Percentiles rank a stretch among this genome's conserved stretches.
These are phyloP conservation scores for Pneumocystis oryctolagi DNA, from an alignment of 1,139 yeast genomes.

Conservation along the genomic window DNA sequence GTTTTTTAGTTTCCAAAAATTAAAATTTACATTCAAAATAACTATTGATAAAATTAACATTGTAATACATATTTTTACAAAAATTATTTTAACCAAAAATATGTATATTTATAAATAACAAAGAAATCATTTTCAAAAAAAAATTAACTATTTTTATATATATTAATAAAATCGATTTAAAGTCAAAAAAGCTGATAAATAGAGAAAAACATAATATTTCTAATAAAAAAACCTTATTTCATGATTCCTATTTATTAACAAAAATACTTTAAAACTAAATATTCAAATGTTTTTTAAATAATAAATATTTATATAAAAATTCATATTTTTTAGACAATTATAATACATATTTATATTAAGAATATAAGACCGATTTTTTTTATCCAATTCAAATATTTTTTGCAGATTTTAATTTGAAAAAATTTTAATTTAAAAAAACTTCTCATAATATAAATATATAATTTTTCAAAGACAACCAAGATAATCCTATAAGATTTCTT, in stretches of 20 bases:
- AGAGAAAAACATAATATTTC: not conserved
- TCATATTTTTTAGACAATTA: not conserved
- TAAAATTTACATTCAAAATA: too few relatives aligned
- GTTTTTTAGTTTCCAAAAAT: not conserved
- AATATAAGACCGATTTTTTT: not conserved
- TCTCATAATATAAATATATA: not conserved
- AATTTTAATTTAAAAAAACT: not conserved
- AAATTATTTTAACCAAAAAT: too few relatives aligned
- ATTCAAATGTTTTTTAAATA: not conserved
- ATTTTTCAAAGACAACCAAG: not conserved
- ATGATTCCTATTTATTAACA: not conserved
- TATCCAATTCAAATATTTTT: not conserved
- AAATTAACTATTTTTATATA: not conserved
- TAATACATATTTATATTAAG: not conserved
- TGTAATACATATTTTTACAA: too few relatives aligned
- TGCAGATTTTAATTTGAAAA: not conserved
- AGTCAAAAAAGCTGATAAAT: not conserved
- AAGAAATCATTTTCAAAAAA: not conserved
- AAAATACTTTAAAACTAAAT: not conserved
- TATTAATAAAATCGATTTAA: not conserved
- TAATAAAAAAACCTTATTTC: not conserved
- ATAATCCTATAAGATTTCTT: not conserved
- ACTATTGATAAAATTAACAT: not conserved
- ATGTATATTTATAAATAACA: not conserved
- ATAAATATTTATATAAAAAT: not conserved